Percentiles rank a stretch among this genome's conserved stretches.
phyloP scores from a whole-genome alignment of 2,329 filamentous ascomycete genomes.

The Nemania sp. region DNA sequence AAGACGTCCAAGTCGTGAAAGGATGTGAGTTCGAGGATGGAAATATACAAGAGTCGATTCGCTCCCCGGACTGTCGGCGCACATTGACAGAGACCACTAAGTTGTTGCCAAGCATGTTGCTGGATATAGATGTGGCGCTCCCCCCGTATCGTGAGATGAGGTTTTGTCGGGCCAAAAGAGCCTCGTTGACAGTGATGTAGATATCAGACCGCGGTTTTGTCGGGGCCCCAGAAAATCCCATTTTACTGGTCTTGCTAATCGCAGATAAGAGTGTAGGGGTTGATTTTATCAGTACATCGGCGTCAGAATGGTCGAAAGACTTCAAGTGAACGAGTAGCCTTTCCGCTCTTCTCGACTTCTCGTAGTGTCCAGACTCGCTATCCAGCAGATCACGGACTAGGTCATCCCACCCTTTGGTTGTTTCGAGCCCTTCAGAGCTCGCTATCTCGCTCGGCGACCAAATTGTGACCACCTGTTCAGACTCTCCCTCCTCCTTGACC shows the following conservation, averaged over 20 bases:
- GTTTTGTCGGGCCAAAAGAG: conserved; percentile 77
- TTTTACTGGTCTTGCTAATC: conserved; percentile 79
- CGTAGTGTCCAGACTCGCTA: conserved; percentile 74
- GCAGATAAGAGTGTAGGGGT: conserved; percentile 87
- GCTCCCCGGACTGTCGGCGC: conserved; percentile 74
- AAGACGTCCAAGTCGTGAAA: conserved; percentile 86
- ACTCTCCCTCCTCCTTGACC: conserved; percentile 71
- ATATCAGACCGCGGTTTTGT: conserved; percentile 91
- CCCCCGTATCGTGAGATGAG: conserved; percentile 69
- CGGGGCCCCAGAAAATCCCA: conserved; percentile 92
- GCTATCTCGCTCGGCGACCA: conserved; percentile 69
- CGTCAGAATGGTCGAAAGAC: conserved; percentile 76
- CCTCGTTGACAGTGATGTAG: conserved; percentile 83
- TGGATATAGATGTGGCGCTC: conserved; percentile 73
- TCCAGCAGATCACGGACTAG: conserved; percentile 74
- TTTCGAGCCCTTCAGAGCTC: conserved; percentile 60
- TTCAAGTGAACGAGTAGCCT: conserved; percentile 79
- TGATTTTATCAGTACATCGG: conserved; percentile 78
- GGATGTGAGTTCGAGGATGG: conserved; percentile 79
- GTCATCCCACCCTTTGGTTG: conserved; percentile 71
- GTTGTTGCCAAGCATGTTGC: conserved; percentile 68
- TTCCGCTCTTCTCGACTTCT: conserved; percentile 73
- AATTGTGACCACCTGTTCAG: conserved; percentile 76
- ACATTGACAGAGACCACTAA: conserved; percentile 90
- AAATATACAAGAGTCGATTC: conserved; percentile 86